Base-by-base conservation (phyloP, 441 rosid species). In the Erodium moschatum region DNA sequence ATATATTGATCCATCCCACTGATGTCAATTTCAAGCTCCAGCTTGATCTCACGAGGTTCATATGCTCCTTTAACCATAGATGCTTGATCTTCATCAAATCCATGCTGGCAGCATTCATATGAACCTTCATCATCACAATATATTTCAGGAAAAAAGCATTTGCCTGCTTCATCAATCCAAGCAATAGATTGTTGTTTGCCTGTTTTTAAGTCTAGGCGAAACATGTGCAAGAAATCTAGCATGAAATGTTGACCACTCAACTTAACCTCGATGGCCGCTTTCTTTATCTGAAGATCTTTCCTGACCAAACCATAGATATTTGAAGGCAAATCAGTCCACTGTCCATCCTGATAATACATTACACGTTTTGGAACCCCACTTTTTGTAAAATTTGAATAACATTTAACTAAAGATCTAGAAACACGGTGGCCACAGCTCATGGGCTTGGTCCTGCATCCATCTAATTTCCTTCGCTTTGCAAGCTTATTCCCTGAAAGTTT, bases 181-280 rank as follows among this genome's bases (percentile, higher is more conserved):
- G 99, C 96, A 79, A 95, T 82, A 0, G 95, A 90, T 65, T 80
- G 82, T 65, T 82, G 87, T 1, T 65, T 52, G 54, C 95, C 91
- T 6, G 91, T 87, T 73, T 79, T 86, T 84, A 79, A 40, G 78
- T 95, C 88, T 24, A 92, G 64, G 13, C 76, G 82, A 44, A 82
- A 73, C 99, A 92, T 95, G 42, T 89, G 97, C 83, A 92, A 68
- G 74, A 95, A 88, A 78, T 95, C 97, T 66, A 95, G 83, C 65
- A 90, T 71, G 72, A 76, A 84, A 63, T 21, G 70, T 24, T 64
- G 81, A 29, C 91, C 91, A 44, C 74, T 78, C 31, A 67, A 69
- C 75, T 92, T 86, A 64, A 78, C 81, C 84, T 90, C 91, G 35
- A 89, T 71, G 11, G 75, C 78, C 0, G 95, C 85, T 78, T 82